A percentile compares a stretch with the other conserved stretches of the same genome.
phyloP scores from a whole-genome alignment of 805 yeast species.

The Wickerhamomyces bisporus region DNA sequence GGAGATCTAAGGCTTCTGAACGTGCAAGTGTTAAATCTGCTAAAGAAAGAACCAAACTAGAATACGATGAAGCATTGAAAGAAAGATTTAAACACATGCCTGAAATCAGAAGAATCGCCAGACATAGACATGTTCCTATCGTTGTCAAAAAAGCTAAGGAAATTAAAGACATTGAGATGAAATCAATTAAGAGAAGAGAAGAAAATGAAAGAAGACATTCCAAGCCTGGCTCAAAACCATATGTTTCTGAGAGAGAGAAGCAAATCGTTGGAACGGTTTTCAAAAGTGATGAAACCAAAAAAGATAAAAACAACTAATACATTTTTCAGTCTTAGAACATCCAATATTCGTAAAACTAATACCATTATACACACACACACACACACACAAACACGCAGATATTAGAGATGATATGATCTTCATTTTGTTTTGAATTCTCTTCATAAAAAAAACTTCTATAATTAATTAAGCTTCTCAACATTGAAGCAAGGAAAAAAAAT shows the following conservation, averaged over 20 bases:
- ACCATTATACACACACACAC: too few relatives aligned
- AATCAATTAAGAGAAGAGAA: constrained; percentile 73
- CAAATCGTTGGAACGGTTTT: constrained; percentile 82
- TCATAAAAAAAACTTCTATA: too few relatives aligned
- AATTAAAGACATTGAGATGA: constrained; percentile 70
- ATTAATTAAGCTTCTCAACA: background rate
- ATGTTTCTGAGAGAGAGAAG: constrained; percentile 71
- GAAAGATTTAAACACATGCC: constrained; percentile 96
- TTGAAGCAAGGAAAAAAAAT: background rate
- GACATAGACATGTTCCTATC: constrained; percentile 89
- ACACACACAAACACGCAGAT: too few relatives aligned
- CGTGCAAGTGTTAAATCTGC: constrained; percentile 77
- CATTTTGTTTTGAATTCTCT: too few relatives aligned
- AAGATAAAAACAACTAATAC: constrained; percentile 5
- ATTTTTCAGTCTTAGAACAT: too few relatives aligned
- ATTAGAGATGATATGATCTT: too few relatives aligned
- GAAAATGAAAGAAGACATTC: constrained; percentile 77
- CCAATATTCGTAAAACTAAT: too few relatives aligned
- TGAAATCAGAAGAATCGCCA: constrained; percentile 80
- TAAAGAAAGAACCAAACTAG: constrained; percentile 74
- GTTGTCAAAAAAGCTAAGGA: constrained; percentile 87
- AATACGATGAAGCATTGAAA: constrained; percentile 87
- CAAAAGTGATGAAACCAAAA: constrained; percentile 39
- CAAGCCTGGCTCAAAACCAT: constrained; percentile 54
- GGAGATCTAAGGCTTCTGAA: constrained; percentile 88